Base-by-base conservation (phyloP, 1,284 basidiomycete species). In the Ganoderma lingzhi region DNA sequence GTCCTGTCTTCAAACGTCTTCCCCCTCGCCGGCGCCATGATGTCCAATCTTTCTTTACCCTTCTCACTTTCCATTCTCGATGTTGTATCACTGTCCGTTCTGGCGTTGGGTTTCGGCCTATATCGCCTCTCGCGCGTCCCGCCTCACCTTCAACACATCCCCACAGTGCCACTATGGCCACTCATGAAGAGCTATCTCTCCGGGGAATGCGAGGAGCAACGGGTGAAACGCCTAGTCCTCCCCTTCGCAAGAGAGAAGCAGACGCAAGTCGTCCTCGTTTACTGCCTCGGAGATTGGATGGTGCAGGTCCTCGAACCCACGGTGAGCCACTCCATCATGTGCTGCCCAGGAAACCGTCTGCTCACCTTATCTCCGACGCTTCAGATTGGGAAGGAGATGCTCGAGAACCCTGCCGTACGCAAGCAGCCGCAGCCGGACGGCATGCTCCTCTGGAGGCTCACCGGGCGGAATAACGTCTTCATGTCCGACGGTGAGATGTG, bases 401-500 rank as follows among this genome's bases (percentile, higher is more conserved):
- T 70, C 12, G 69, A 72, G 44, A 64, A 68, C 62, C 69, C 69
- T 17, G 28, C 51, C 12, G 58, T 75, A 62, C 74, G 76, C 12
- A 80, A 81, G 70, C 76, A 80, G 65, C 74, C 71, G 30, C 77
- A 78, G 30, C 73, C 77, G 2, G 73, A 76, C 59, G 75, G 73
- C 63, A 68, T 76, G 58, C 74, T 78, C 1, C 68, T 80, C 14
- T 79, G 78, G 78, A 67, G 75, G 45, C 67, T 80, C n/a, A 74
- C 78, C 48, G 80, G 80, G 15, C 64, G 63, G 65, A 66, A 76
- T 35, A 80, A 78, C 59, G 72, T 80, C 48, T 71, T 79, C 63
- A 72, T 79, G 66, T 75, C 76, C 6, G 76, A 79, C 63, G 79
- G 78, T 45, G 76, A 76, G 61, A 71, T 71, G 63, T 80, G 78